Evolutionary conservation across 2,329 filamentous ascomycete genomes (phyloP), one percentile per base, ranked within the genome.

Genomic region (Pseudogymnoascus sp.): DNA sequence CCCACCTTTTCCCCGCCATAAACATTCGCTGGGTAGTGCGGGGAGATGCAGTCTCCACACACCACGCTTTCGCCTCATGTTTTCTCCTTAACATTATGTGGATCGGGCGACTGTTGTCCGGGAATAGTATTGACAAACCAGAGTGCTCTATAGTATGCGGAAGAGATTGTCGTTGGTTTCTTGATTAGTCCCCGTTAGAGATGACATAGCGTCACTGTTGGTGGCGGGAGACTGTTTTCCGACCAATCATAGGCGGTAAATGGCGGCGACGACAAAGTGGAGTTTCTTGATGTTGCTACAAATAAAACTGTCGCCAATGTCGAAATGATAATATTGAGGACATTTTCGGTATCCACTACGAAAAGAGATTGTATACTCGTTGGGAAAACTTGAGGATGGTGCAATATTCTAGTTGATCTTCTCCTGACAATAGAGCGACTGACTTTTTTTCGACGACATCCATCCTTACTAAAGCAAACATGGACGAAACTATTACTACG

Each of bases 401-500:
- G 41, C 41, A 45, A 45, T 45, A 52, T 30, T 30, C 14, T 23
- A 52, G 45, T 52, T 52, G n/a, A 52, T 30, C 14, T 16, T 52
- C 45, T 16, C 23, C 19, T 52, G 23, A 52, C 30, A 52, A 52
- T 30, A 52, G 25, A 52, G 14, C 45, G 23, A 30, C 25, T 16
- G 14, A 11, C 25, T 5, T 52, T 52, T 52, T 52, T 23, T 12
- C 45, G 14, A 52, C 45, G 25, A 52, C 23, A 52, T 30, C 45
- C 4, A 52, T 30, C 41, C 5, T 14, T 30, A n/a, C 45, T 11
- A 16, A 52, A 30, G 30, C 25, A 11, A 61, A 39, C 19, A 63
- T 58, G 58, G 62, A 61, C 23, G 38, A 35, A 55, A 33, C n/a
- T 36, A 61, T 63, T 39, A 28, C 36, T 45, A 41, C 35, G 11